These are phyloP conservation scores for Chlorella vulgaris DNA, from an alignment of 139 green algal genomes.

Conservation along the genomic window DNA sequence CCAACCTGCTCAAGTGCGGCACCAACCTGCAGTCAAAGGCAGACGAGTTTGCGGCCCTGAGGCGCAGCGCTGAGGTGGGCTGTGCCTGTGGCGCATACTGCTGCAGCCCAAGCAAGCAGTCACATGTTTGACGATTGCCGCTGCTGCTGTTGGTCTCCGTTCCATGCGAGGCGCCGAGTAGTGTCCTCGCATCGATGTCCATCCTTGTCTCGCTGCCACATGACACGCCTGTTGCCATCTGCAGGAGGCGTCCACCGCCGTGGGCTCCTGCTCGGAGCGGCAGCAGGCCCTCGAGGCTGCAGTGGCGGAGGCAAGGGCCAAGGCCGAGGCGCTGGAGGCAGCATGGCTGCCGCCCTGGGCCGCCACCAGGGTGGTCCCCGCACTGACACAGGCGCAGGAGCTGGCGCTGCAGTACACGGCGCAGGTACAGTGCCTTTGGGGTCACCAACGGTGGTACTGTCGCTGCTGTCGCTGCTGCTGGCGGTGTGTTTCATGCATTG, in stretches of 20 bases:
- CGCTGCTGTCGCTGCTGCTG: no score
- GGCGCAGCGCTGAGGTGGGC: not conserved
- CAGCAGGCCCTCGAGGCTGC: not conserved
- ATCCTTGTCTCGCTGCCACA: no score
- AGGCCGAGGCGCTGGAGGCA: not conserved
- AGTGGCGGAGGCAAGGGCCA: not conserved
- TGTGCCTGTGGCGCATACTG: not conserved
- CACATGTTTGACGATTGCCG: not conserved
- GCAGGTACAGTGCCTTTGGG: not conserved
- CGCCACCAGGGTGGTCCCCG: not conserved
- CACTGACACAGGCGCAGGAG: not conserved
- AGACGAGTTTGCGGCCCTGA: not conserved
- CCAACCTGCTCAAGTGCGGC: no score
- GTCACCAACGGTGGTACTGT: no score
- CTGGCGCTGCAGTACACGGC: not conserved
- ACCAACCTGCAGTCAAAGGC: not conserved
- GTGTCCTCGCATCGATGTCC: no score
- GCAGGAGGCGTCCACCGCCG: not conserved
- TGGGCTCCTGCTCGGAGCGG: not conserved
- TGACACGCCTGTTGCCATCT: no score
- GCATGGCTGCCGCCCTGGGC: constrained; percentile 28
- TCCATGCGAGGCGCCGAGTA: no score
- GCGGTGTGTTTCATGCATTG: no score
- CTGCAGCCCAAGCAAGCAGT: not conserved
- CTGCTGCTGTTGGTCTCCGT: no score